Percentiles rank a stretch among this genome's conserved stretches.
Conservation (phyloP, 495 filamentous ascomycete species). For the Penicillium riverlandense region DNA sequence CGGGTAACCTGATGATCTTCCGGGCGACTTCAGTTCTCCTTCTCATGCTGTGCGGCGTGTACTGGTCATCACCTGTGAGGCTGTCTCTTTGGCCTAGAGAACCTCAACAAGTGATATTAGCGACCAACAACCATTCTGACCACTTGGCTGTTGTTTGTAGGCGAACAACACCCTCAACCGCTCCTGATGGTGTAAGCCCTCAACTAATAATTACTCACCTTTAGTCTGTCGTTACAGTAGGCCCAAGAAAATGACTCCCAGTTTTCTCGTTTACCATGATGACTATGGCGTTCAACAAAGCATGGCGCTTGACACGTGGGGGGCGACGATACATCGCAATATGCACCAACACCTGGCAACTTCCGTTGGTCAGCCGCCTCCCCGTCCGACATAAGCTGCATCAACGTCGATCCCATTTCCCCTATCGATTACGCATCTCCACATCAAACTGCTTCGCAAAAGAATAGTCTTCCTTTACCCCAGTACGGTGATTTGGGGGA, state of each 20-base stretch:
- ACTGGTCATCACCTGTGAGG: constrained; percentile 5
- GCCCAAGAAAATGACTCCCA: constrained; percentile 3
- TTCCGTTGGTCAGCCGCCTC: constrained; percentile 2
- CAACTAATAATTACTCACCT: too few species aligned
- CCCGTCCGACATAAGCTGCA: constrained; percentile 1
- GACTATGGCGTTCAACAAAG: constrained; percentile 5
- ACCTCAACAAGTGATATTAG: constrained; percentile 4
- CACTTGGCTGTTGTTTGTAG: constrained; percentile 2
- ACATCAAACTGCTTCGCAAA: constrained; percentile 1
- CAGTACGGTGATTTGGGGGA: constrained; percentile 8
- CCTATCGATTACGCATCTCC: constrained; percentile 3
- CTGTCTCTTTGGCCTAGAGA: constrained; percentile 6
- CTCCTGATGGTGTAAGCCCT: constrained; percentile 7
- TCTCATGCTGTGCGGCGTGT: constrained; percentile 2
- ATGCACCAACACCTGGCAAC: constrained; percentile 3
- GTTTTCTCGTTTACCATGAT: constrained; percentile 11
- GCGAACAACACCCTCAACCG: constrained; percentile 5
- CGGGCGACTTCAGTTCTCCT: constrained; percentile 3
- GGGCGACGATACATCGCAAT: constrained; percentile 3
- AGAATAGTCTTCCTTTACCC: constrained; percentile 8
- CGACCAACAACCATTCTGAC: constrained; percentile 3
- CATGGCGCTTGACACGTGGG: constrained; percentile 2
- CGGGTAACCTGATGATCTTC: constrained; percentile 1
- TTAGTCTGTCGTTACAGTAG: too few species aligned
- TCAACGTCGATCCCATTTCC: constrained; percentile 1